Percentiles rank a stretch among this genome's conserved stretches.
Evolutionary conservation across 2,329 filamentous ascomycete species (phyloP).

Genomic region (Aureobasidium melanogenum): DNA sequence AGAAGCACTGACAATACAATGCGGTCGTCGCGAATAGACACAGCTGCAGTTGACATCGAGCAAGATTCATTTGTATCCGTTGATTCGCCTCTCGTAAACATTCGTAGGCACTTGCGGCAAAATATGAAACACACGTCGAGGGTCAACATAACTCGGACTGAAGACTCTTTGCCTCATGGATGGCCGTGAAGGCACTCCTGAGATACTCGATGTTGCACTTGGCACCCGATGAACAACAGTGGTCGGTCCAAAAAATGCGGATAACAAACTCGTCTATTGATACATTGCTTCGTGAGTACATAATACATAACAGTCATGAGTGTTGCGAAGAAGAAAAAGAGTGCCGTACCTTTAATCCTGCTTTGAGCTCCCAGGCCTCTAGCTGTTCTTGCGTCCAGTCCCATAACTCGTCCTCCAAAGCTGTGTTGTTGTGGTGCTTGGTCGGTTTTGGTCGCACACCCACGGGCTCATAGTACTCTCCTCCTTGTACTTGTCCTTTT

Average conservation of each 20-base stretch:
- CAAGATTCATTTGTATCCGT: neutral
- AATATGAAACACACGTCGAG: neutral
- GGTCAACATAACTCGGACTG: neutral
- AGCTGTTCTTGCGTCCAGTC: slow-evolving; percentile 24
- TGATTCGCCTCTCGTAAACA: neutral
- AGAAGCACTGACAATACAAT: too few species aligned
- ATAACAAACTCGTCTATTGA: neutral
- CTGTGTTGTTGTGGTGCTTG: slow-evolving; percentile 13
- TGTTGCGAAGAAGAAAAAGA: neutral
- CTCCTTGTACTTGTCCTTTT: slow-evolving; percentile 17
- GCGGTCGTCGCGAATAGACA: neutral
- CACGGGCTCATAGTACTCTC: slow-evolving; percentile 22
- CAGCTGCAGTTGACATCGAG: too few species aligned
- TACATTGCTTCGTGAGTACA: neutral
- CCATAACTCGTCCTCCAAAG: slow-evolving; percentile 21
- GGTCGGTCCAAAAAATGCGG: neutral
- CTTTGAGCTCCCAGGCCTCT: slow-evolving; percentile 9
- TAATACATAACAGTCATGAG: neutral
- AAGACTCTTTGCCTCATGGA: neutral
- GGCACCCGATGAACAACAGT: neutral
- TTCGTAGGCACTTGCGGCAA: neutral
- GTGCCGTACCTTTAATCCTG: neutral
- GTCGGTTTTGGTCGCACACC: slow-evolving; percentile 14
- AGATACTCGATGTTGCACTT: neutral
- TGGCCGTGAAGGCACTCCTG: neutral